phyloP scores from a whole-genome alignment of 331 rosid species.

The Cucumis variabilis region DNA sequence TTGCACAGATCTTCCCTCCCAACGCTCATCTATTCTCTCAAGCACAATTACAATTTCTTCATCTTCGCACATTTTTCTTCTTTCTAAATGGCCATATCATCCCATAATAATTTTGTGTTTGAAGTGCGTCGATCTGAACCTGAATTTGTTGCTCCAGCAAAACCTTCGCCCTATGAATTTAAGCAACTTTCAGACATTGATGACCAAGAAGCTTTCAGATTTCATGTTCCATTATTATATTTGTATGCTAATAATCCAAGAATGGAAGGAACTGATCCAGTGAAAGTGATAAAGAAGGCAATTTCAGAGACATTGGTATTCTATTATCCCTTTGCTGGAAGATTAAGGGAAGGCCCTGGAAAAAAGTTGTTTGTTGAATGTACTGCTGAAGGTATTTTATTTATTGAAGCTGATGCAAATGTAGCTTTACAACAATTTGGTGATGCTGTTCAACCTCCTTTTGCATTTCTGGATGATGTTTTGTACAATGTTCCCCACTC shows the following conservation, averaged over 20 bases:
- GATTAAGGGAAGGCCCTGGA: background rate
- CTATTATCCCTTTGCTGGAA: background rate
- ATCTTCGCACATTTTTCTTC: too few species aligned
- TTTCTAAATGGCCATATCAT: too few species aligned
- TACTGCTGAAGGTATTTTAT: background rate
- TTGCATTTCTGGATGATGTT: background rate
- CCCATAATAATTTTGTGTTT: constrained; percentile 19
- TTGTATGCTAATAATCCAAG: background rate
- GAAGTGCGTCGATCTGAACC: constrained; percentile 32
- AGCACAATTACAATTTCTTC: too few species aligned
- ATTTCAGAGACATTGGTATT: background rate
- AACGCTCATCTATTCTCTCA: too few species aligned
- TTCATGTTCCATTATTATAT: background rate
- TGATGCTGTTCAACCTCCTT: background rate
- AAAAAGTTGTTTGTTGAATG: background rate
- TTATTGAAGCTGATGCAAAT: background rate
- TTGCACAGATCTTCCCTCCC: too few species aligned
- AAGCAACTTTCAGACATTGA: constrained; percentile 49
- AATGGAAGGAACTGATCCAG: background rate
- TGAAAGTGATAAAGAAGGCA: background rate
- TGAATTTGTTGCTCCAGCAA: constrained; percentile 39
- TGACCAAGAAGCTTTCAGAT: constrained; percentile 8
- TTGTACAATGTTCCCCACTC: background rate
- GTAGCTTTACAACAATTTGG: background rate
- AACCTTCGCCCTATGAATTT: constrained; percentile 36